Conservation (phyloP, 139 green algal species). For the Limnomonas spitsbergensis region DNA sequence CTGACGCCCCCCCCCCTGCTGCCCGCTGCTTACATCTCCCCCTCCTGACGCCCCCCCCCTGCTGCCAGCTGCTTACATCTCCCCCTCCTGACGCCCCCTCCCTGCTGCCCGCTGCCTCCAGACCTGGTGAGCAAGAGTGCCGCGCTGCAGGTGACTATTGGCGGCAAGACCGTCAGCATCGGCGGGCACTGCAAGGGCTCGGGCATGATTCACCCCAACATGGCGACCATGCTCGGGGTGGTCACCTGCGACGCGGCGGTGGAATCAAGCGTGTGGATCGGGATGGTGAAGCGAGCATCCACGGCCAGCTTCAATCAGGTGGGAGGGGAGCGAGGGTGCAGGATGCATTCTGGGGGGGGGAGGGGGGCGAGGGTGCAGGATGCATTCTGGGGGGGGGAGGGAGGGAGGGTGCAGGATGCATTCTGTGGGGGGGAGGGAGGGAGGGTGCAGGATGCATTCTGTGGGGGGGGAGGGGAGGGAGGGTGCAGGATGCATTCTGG, state of each 20-base stretch:
- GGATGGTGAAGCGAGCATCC: slow-evolving; percentile 67
- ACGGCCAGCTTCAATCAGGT: slow-evolving; percentile 74
- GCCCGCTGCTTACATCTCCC: too few species aligned
- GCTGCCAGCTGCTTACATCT: too few species aligned
- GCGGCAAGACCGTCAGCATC: slow-evolving; percentile 66
- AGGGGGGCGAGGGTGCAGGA: too few species aligned
- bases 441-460: too few species aligned
- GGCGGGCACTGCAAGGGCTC: slow-evolving; percentile 94
- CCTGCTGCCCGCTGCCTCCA: background rate
- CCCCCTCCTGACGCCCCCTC: background rate
- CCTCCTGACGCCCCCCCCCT: too few species aligned
- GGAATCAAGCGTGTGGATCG: slow-evolving; percentile 64
- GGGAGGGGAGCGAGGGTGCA: background rate
- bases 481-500: too few species aligned
- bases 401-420: too few species aligned
- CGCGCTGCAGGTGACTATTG: slow-evolving; percentile 74
- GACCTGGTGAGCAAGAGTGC: slow-evolving; percentile 79
- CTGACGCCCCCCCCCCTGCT: too few species aligned
- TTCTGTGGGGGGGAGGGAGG: too few species aligned
- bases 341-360: too few species aligned
- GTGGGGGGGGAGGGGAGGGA: too few species aligned
- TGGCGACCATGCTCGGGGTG: slow-evolving; percentile 97
- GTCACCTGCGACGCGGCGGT: slow-evolving; percentile 93
- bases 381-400: too few species aligned
- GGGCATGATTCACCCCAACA: slow-evolving; percentile 99